phyloP scores from a whole-genome alignment of 768 basidiomycete species.

The Mycena chlorophos region DNA sequence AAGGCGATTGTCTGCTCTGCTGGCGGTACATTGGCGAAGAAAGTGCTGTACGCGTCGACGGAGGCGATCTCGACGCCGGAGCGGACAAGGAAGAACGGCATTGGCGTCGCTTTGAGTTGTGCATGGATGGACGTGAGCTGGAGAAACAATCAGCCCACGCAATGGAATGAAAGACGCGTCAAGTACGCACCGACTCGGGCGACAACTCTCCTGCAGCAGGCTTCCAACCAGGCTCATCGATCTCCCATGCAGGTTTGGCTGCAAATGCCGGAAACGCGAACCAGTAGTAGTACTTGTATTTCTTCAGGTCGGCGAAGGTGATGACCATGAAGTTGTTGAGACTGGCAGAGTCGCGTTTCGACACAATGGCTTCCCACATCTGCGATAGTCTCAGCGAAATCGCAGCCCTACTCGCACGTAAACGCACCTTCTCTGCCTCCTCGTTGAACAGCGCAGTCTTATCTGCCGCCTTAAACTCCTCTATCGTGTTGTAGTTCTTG shows the following conservation, averaged over 20 bases:
- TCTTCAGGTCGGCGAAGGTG: conserved; percentile 96
- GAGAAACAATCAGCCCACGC: background rate
- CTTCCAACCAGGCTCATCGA: conserved; percentile 61
- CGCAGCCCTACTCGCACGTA: background rate
- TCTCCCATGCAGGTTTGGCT: conserved; percentile 89
- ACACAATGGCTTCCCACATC: conserved; percentile 69
- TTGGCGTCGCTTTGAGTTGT: conserved; percentile 42
- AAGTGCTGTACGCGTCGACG: conserved; percentile 56
- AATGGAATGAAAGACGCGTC: background rate
- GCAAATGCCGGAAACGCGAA: conserved; percentile 94
- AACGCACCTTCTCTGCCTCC: conserved; percentile 62
- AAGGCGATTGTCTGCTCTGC: conserved; percentile 56
- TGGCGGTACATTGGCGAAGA: conserved; percentile 51
- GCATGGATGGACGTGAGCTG: conserved; percentile 56
- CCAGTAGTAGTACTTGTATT: conserved; percentile 98
- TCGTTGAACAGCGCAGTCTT: conserved; percentile 85
- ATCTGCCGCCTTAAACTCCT: conserved; percentile 88
- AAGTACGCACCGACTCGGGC: conserved; percentile 38
- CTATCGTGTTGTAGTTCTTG: conserved; percentile 97
- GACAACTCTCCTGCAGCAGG: conserved; percentile 47
- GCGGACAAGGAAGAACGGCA: conserved; percentile 66
- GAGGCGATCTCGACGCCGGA: conserved; percentile 45
- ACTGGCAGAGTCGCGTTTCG: conserved; percentile 51
- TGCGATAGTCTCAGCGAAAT: conserved; percentile 26
- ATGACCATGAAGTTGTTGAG: conserved; percentile 85